phyloP scores from a whole-genome alignment of 768 basidiomycete species.

The Phaeolepiota aurea region DNA sequence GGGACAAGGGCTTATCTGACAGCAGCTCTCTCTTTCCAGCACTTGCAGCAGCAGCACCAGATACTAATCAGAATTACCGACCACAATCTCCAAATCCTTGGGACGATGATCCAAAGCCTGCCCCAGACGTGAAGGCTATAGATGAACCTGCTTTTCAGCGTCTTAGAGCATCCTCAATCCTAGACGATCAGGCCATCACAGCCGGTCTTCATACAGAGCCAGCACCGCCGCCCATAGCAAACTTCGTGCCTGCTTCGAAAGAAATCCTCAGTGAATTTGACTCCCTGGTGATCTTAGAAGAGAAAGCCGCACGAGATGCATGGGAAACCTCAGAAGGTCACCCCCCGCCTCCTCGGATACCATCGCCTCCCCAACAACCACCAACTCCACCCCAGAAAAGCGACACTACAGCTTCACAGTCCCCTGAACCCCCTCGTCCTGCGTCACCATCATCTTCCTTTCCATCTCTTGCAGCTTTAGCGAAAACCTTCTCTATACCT shows the following conservation, averaged over 20 bases:
- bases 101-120: slow-evolving; percentile 18
- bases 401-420: slow-evolving; percentile 18
- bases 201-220: slow-evolving; percentile 23
- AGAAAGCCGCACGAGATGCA: slow-evolving; percentile 51
- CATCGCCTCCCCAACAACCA: slow-evolving; percentile 25
- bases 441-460: slow-evolving; percentile 39
- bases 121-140: slow-evolving; percentile 10
- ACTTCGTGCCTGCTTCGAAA: slow-evolving; percentile 18
- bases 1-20: too few relatives aligned
- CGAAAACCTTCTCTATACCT: slow-evolving; percentile 55
- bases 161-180: slow-evolving; percentile 18
- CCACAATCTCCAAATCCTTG: slow-evolving; percentile 29
- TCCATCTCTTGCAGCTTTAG: slow-evolving; percentile 58
- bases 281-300: slow-evolving; percentile 50
- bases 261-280: slow-evolving; percentile 60
- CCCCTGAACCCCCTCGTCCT: slow-evolving; percentile 15
- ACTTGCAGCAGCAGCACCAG: slow-evolving; percentile 2
- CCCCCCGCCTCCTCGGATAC: slow-evolving; percentile 39
- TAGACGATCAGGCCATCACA: slow-evolving; percentile 30
- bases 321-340: slow-evolving; percentile 60
- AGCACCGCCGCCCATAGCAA: slow-evolving; percentile 11
- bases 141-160: slow-evolving; percentile 12
- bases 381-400: slow-evolving; percentile 28
- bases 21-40: neutral
- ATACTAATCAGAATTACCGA: slow-evolving; percentile 10